Evolutionary conservation across 345 rosid species (phyloP), one percentile per base, ranked within the genome.

Genomic region (Linum trigynum): DNA sequence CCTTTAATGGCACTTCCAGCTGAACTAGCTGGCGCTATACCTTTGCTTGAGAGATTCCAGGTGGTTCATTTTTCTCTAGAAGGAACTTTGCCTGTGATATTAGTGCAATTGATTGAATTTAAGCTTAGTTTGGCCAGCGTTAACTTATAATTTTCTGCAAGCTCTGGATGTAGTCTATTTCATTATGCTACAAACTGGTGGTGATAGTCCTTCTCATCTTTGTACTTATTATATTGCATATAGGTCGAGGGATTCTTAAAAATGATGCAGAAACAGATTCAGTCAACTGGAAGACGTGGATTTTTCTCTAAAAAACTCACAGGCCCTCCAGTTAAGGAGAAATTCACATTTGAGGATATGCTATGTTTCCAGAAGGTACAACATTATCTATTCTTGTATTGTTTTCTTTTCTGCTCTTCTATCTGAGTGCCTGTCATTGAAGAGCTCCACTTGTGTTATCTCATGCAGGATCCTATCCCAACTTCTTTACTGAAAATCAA

Each of bases 301-400:
- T 88, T 94, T 77, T 94, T 94, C 74, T 86, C 82, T 14, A 94
- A 90, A 72, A 94, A 88, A 67, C 75, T 92, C 6, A 71, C 62
- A 1, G 95, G 90, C 39, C 78, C 85, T 75, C 86, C 85, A 72
- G 83, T 84, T 69, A 84, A 82, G 63, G 99, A 86, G 63, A 92
- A 84, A 67, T 88, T 85, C 80, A 88, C 97, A 5, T 86, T 94
- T 65, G 96, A 90, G 82, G 99, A 94, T 73, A 94, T 94, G 99
- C 71, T 94, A 57, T 90, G 92, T 76, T 94, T 88, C 77, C 97
- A 94, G 72, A 90, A 90, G 99, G 99, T 94, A 37, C 55, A 38
- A 61, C 10, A 35, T 15, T 39, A 40, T 55, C 16, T 48, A 51
- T 23, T 7, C 3, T 23, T 62, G 66, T 12, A 4, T 59, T 38